phyloP scores from a whole-genome alignment of 345 rosid species.

The Streptanthus diversifolius region DNA sequence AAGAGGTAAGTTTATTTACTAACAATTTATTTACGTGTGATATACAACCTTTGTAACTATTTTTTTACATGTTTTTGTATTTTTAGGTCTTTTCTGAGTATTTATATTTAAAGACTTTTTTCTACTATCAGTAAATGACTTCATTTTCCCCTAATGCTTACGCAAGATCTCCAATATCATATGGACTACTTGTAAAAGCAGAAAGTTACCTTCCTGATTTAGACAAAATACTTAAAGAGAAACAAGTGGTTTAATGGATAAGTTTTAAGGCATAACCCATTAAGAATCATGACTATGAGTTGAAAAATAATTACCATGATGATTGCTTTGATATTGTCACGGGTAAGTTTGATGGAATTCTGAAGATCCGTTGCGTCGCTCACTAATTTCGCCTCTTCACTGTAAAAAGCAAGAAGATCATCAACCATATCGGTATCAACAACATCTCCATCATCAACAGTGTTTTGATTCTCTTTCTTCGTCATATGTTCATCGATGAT shows the following conservation, averaged over 20 bases:
- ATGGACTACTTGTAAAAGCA: neutral
- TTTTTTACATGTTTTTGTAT: neutral
- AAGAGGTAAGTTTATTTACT: no score
- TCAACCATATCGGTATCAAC: constrained; percentile 80
- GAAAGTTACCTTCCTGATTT: neutral
- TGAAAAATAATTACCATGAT: constrained; percentile 61
- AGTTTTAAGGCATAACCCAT: constrained; percentile 12
- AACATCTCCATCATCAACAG: constrained; percentile 31
- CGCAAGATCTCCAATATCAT: neutral
- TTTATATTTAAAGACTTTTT: neutral
- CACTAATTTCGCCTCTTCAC: constrained; percentile 56
- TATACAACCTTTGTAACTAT: neutral
- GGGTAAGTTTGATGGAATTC: constrained; percentile 65
- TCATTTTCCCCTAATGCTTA: neutral
- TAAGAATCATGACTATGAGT: neutral
- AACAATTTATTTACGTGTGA: neutral
- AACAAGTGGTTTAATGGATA: neutral
- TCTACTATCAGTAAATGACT: neutral
- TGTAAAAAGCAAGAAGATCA: constrained; percentile 72
- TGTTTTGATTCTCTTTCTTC: constrained; percentile 31
- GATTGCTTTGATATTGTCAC: constrained; percentile 86
- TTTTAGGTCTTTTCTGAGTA: neutral
- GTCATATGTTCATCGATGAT: constrained; percentile 78
- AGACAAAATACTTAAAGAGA: neutral
- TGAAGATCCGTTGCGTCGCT: constrained; percentile 59